Evolutionary conservation across 129 eudicot species (phyloP), one percentile per base, ranked within the genome.

Genomic region (Flaveria bidentis): DNA sequence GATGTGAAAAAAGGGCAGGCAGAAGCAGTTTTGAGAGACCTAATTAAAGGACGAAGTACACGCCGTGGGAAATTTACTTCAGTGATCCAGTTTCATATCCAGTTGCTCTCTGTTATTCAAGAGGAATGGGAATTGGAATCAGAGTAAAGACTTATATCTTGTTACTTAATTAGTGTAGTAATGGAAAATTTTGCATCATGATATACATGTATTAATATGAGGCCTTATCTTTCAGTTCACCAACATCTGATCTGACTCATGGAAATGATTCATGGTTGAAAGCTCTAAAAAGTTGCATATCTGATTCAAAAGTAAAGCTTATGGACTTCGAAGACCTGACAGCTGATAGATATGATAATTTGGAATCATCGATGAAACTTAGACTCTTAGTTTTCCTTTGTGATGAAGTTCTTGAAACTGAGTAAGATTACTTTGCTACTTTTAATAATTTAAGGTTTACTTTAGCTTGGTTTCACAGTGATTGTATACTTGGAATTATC

Each of bases 371-470:
- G 11, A 52, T 75, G 65, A 95, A 82, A 84, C 99, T 95, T 74
- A 77, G 57, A 80, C 77, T 94, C 30, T 77, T 95, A 46, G 80
- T 45, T 10, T 78, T 87, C 57, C 80, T 91, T 28, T 94, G 97
- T 36, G 99, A 94, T 71, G 96, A 94, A 82, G 77, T 88, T 83
- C 97, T 95, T 80, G 91, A 78, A 76, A 89, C 96, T 5, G 82
- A 41, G 97, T 94, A 89, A 87, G 91, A 73, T 47, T 51, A 25
- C 30, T 11, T 18, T 46, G 36, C 75, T 39, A 64, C 15, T 5
- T 17, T 25, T 70, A 30, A 74, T 30, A 22, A 18, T 33, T 33
- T 3, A 52, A 58, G 14, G 45, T 73, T 58, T 49, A 42, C 9
- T 49, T 69, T 44, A 42, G 44, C 65, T 74, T 64, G 23, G 42